phyloP scores from a whole-genome alignment of 495 filamentous ascomycete genomes.

The Hypoxylon cercidicola region DNA sequence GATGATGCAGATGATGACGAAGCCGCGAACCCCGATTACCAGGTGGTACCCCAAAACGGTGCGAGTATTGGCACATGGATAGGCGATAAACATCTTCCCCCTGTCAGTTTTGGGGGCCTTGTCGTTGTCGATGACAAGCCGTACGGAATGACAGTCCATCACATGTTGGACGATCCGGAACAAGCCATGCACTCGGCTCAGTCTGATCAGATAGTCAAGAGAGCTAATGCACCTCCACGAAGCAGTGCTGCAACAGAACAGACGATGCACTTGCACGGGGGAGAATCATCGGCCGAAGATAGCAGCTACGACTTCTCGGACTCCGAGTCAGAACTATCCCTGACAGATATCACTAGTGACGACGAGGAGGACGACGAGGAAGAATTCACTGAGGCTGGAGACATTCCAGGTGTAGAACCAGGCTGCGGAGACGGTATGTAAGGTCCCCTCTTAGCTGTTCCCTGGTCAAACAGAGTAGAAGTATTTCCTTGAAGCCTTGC shows the following conservation, averaged over 20 bases:
- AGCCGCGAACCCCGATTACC: conserved; percentile 71
- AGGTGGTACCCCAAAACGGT: conserved; percentile 80
- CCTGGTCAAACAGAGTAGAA: neutral
- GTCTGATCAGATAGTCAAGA: conserved; percentile 44
- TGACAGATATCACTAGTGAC: conserved; percentile 60
- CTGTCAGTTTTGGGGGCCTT: conserved; percentile 89
- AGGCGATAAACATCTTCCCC: conserved; percentile 82
- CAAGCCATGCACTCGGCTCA: conserved; percentile 60
- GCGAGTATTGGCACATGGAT: conserved; percentile 93
- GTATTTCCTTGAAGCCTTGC: neutral
- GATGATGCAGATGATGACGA: conserved; percentile 46
- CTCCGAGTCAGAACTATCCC: conserved; percentile 62
- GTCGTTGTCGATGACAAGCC: conserved; percentile 83
- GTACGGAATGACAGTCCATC: conserved; percentile 94
- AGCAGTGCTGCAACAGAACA: conserved; percentile 45
- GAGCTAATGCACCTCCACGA: conserved; percentile 41
- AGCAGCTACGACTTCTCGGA: conserved; percentile 64
- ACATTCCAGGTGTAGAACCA: conserved; percentile 82
- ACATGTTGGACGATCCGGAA: conserved; percentile 88
- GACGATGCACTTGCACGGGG: conserved; percentile 26
- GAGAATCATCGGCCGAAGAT: conserved; percentile 51
- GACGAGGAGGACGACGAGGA: conserved; percentile 54
- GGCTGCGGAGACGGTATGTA: conserved; percentile 72
- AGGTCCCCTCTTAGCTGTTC: conserved; percentile 18
- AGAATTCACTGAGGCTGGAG: conserved; percentile 71